Base-by-base conservation (phyloP, 805 yeast genomes). In the Cyberlindnera xylosilytica region DNA sequence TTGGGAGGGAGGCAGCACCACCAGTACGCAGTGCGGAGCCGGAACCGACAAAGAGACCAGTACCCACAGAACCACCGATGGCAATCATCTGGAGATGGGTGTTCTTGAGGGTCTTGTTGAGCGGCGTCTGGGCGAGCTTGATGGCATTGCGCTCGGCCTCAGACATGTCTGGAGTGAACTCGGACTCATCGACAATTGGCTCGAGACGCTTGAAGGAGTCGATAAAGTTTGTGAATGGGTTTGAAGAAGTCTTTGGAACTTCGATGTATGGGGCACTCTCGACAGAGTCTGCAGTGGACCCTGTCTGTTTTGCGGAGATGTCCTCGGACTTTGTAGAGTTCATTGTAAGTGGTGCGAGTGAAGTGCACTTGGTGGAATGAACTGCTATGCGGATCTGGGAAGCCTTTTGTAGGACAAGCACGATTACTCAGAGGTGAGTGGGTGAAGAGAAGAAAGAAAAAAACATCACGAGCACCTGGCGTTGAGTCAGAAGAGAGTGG, bases 51-150 rank as follows among this genome's bases (percentile, higher is more conserved):
- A 82, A 79, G 42, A 81, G 63, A 57, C 88, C 87, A 0, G 86
- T 79, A 45, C 87, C 87, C 29, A 81, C 76, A 32, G 81, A 72
- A 35, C 84, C 81, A 30, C 86, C 86, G 34, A 82, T 76, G 27
- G 87, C 79, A 47, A 82, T 74, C 76, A 82, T 79, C 50, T 79
- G 79, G 53, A 81, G 58, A 53, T 80, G 86, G 65, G 84, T 73
- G 34, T 66, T 61, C 52, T 77, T 78, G 56, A 79, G 61, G 12
- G 73, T 66, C 50, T 76, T 71, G 36, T 74, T 66, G 46, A 83
- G 66, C 2, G 86, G 89, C 4, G 86, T 67, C 44, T 69, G 67
- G 20, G 83, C 79, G 3, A 75, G 53, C 26, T 64, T 62, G 22
- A 60, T 52, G 27, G 66, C 64, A 18, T 76, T 73, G 46, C 66